Base-by-base conservation (phyloP, 139 green algal species). In the Picochlorum sp. region DNA sequence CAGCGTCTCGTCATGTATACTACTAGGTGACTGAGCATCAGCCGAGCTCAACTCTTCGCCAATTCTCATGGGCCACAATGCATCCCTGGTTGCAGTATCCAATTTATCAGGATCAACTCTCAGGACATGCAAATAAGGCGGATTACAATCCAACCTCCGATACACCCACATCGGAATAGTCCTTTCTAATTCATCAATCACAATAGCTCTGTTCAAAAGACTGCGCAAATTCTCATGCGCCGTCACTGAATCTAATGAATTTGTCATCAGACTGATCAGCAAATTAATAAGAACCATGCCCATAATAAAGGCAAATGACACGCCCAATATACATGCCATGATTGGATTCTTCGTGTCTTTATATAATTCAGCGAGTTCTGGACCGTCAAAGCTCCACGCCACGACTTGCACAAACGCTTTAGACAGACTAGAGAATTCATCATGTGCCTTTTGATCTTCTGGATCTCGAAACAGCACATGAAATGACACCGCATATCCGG, bases 121-220 rank as follows among this genome's bases (percentile, higher is more conserved):
- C 7, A 69, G 49, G 9, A 69, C 62, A 49, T 62, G 45, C 6
- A 69, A 18, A 47, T 62, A 69, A 34, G 9, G 0, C 0, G 62
- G 62, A n/a, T 41, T 47, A 15, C 10, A 34, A 52, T 26, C 16
- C 45, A 47, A 55, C 3, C 20, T 38, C 0, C 21, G 10, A 15
- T 51, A 26, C 23, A 74, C 15, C 37, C 60, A 85, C 24, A 9
- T 41, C 5, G 78, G 78, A 21, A 85, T 54, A 30, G 68, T 72
- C 3, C 26, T n/a, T 60, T 85, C 78, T 18, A 85, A 58, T 56
- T 85, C 78, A 26, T 85, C 80, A 6, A 86, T 74, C 10, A 81
- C 60, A 47, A 71, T 38, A 4, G 74, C 74, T 38, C 69, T 71
- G 49, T 62, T 30, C 45, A 71, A 30, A 50, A 75, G 23, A 23